phyloP scores from a whole-genome alignment of 2,329 filamentous ascomycete genomes.

The Escovopsis sp. region DNA sequence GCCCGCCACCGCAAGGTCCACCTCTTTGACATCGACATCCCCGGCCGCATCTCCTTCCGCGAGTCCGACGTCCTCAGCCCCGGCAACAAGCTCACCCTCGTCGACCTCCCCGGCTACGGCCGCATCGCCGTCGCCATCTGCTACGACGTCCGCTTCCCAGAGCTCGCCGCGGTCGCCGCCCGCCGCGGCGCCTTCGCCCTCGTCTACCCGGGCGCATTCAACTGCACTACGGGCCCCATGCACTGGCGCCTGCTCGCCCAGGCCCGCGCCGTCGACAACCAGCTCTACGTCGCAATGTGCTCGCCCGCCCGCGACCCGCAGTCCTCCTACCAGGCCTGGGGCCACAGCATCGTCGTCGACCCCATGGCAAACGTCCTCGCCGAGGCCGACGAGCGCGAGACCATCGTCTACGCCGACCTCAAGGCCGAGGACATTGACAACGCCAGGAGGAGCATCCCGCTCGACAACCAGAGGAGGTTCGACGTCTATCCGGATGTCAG shows the following conservation, averaged over 20 bases:
- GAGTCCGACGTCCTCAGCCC: conserved; percentile 82
- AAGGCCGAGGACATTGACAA: conserved; percentile 54
- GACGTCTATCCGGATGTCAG: conserved; percentile 92
- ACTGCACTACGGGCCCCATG: conserved; percentile 77
- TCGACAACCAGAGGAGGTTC: conserved; percentile 74
- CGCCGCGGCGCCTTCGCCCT: conserved; percentile 76
- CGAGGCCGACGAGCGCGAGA: conserved; percentile 66
- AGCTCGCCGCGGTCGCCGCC: conserved; percentile 79
- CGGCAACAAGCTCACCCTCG: conserved; percentile 69
- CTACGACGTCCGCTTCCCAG: conserved; percentile 95
- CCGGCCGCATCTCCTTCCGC: conserved; percentile 80
- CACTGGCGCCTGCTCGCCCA: conserved; percentile 81
- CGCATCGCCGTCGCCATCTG: conserved; percentile 82
- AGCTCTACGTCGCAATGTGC: conserved; percentile 86
- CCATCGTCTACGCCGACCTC: conserved; percentile 60
- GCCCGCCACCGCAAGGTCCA: conserved; percentile 87
- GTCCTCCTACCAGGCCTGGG: conserved; percentile 77
- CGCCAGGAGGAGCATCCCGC: conserved; percentile 68
- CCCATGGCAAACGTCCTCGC: conserved; percentile 72
- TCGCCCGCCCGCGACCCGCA: conserved; percentile 70
- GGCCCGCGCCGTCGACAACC: conserved; percentile 81
- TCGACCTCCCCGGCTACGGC: conserved; percentile 83
- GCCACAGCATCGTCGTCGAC: conserved; percentile 78
- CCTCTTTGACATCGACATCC: conserved; percentile 95
- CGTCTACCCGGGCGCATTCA: conserved; percentile 94